Evolutionary conservation across 148 eudicot genomes (phyloP), one percentile per base, ranked within the genome.

Genomic region (Oxyria digyna): DNA sequence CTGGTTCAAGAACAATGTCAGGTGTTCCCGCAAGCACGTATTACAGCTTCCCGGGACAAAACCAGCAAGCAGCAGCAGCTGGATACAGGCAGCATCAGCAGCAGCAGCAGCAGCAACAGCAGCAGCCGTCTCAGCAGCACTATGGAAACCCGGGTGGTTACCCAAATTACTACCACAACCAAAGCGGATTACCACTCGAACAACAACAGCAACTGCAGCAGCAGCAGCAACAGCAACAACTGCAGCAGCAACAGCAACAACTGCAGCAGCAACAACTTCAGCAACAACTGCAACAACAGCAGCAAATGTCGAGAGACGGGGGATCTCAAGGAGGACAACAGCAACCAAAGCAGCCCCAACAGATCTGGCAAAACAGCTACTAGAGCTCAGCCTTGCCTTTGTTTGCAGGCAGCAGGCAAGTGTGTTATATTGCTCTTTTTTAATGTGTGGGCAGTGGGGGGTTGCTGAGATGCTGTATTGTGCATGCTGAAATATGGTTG

Each of bases 351-450:
- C 96, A 84, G 79, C 82, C 85, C 59, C 97, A 92, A 71, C 90
- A 89, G 71, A 27, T 90, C 69, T 88, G 96, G 94, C 91, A 86
- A 78, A 87, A 82, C 80, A 76, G 81, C 80, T 87, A 89, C 89
- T 92, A 77, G n/a, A n/a, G n/a, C n/a, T n/a, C n/a, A n/a, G n/a
- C n/a, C n/a, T n/a, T n/a, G n/a, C n/a, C n/a, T 59, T 59, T 59
- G 65, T 31, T 59, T 59, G 35, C 18, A 27, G 38, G 38, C 62
- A n/a, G n/a, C n/a, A n/a, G n/a, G n/a, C n/a, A n/a, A n/a, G 29
- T 59, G 65, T 59, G 65, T 59, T 31, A 31, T 59, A 59, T 57
- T 45, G 50, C 52, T 46, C 6, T 17, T 24, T 26, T 24, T 59
- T 59, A 59, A 26, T 59, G 4, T 57, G 27, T 57, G 64, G 35